Evolutionary conservation across 2,329 filamentous ascomycete species (phyloP).

Genomic region (Neofusicoccum sp.): DNA sequence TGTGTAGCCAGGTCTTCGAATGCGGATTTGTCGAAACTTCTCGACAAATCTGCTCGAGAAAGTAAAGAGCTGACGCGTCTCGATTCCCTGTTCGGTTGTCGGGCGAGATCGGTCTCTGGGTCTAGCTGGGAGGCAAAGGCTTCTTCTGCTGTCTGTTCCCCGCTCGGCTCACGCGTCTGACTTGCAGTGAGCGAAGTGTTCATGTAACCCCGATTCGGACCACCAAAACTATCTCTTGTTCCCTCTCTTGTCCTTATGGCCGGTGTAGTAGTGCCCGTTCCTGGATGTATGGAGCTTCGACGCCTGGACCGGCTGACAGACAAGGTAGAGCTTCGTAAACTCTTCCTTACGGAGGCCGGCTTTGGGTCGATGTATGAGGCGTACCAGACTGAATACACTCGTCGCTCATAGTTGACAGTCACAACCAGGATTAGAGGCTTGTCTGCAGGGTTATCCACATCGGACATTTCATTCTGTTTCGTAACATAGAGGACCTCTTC

Average conservation of each 20-base stretch:
- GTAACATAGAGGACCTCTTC: constrained; percentile 88
- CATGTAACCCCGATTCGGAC: constrained; percentile 47
- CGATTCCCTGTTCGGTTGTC: constrained; percentile 61
- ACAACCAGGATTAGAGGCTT: constrained; percentile 70
- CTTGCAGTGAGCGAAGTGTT: constrained; percentile 40
- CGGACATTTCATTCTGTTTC: constrained; percentile 58
- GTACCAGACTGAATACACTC: constrained; percentile 82
- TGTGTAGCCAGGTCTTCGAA: constrained; percentile 71
- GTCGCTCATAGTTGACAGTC: constrained; percentile 76
- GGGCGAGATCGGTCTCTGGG: constrained; percentile 51
- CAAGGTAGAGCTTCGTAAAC: constrained; percentile 31
- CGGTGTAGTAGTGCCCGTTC: constrained; percentile 77
- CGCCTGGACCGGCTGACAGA: constrained; percentile 57
- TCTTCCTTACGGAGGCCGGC: constrained; percentile 46
- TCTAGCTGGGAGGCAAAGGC: constrained; percentile 54
- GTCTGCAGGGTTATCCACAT: constrained; percentile 45
- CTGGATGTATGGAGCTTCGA: constrained; percentile 58
- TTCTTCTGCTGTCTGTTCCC: constrained; percentile 47
- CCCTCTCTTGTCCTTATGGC: constrained; percentile 62
- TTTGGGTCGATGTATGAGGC: constrained; percentile 75
- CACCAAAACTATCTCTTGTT: constrained; percentile 77
- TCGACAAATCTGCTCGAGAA: constrained; percentile 82
- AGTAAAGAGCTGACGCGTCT: constrained; percentile 89
- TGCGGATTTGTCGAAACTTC: constrained; percentile 78
- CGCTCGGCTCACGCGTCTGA: constrained; percentile 35